Evolutionary conservation across 2,329 filamentous ascomycete species (phyloP), one percentile per base, ranked within the genome.

Genomic region (Mycosphaerella arachidis): DNA sequence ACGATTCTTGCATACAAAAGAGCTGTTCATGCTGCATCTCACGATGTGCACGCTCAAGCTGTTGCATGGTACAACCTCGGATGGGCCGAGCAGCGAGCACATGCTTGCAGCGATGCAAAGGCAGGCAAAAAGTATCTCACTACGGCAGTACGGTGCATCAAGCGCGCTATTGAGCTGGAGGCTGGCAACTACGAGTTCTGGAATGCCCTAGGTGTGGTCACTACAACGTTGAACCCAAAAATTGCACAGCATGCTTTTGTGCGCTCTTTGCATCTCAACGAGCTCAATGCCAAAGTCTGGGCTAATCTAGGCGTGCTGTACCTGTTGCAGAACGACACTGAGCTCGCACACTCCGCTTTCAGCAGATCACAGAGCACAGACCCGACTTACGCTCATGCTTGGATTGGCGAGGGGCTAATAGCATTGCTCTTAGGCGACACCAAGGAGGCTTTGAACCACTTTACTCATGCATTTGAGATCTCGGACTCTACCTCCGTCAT

Each of bases 11-110:
- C 91, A 6, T 90, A 95, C 73, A 99, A 97, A 73, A 85, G 90
- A 64, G 92, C 92, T 7, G 86, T 97, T 13, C 78, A 89, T 66
- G 83, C 86, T 43, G 88, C 88, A 16, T 78, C 86, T 0, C 79
- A 86, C 60, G 92, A 99, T 70, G 73, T 85, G 7, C 90, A 97
- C 72, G 92, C 93, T 3, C 92, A 95, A 75, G 91, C 94, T 1
- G 90, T 97, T n/a, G 91, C 92, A 0, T 94, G 93, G 82, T 99
- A 96, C 76, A 99, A 99, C 70, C 80, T 99, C 18, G 94, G 94
- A 46, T 97, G 92, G 90, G 90, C 91, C 1, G 94, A 99, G 73
- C 86, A 94, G 71, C 85, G 88, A 48, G 90, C 92, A 0, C 90
- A 95, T 70, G 40, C 63, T 10, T 90, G 86, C 69, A 78, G 91